A percentile compares a stretch with the other conserved stretches of the same genome.
Conservation (phyloP, 2,329 filamentous ascomycete genomes). For the Cladosporium sp. region DNA sequence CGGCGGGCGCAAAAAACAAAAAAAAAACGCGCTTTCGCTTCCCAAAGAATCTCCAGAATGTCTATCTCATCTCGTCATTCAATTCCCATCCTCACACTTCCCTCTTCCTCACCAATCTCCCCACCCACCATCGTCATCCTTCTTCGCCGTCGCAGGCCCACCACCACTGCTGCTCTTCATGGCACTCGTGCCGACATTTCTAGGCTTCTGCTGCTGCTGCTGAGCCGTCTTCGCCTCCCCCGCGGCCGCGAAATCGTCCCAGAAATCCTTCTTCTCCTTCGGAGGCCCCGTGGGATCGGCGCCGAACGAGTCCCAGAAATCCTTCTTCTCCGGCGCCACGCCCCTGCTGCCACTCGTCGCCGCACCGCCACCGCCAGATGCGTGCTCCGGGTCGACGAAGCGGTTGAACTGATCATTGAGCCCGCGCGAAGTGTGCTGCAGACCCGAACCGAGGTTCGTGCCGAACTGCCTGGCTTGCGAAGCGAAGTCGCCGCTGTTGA, state of each 20-base stretch:
- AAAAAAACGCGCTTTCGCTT: no score
- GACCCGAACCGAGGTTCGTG: conserved; percentile 55
- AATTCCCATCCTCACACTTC: background rate
- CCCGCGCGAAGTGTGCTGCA: conserved; percentile 62
- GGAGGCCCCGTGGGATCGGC: conserved; percentile 51
- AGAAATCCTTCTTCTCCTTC: conserved; percentile 51
- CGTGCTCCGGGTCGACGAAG: conserved; percentile 65
- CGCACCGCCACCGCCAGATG: conserved; percentile 10
- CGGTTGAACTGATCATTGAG: conserved; percentile 77
- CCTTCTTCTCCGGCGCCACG: conserved; percentile 63
- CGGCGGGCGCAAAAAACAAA: no score
- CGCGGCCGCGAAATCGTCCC: conserved; percentile 44
- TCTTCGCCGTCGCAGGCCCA: conserved; percentile 32
- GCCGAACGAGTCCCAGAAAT: conserved; percentile 92
- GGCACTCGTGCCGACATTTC: conserved; percentile 60
- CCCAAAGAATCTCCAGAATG: no score
- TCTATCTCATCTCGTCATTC: background rate
- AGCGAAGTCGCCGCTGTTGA: conserved; percentile 53
- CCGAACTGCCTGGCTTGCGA: conserved; percentile 55
- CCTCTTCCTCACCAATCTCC: conserved; percentile 48
- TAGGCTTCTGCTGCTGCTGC: conserved; percentile 34
- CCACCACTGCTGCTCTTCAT: conserved; percentile 46
- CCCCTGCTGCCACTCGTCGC: conserved; percentile 3
- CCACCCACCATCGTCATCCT: conserved; percentile 53
- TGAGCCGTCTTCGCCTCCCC: conserved; percentile 30